These are phyloP conservation scores for Tothia fuscella DNA, from an alignment of 2,329 filamentous ascomycete species.

Conservation along the genomic window DNA sequence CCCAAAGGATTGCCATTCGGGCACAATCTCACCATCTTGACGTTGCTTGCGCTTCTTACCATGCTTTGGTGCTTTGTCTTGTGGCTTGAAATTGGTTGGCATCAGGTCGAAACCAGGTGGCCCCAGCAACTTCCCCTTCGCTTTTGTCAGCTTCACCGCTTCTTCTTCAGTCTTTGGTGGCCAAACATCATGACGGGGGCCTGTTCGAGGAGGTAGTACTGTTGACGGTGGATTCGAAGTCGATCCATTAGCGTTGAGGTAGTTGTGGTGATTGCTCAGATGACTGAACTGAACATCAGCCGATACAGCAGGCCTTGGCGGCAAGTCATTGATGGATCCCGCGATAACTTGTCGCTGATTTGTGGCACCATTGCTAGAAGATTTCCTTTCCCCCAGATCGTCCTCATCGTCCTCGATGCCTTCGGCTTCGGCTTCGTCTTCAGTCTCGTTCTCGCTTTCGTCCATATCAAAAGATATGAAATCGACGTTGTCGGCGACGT, in stretches of 20 bases:
- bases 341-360: background rate
- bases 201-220: background rate
- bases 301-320: background rate
- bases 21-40: constrained; percentile 6
- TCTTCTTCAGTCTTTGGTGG: constrained; percentile 2
- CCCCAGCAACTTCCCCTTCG: too few species aligned
- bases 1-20: background rate
- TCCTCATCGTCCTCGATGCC: too few species aligned
- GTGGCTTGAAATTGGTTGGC: too few species aligned
- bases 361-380: too few species aligned
- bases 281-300: background rate
- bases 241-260: background rate
- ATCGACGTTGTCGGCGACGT: constrained; percentile 47
- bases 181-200: background rate
- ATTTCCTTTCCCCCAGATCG: too few species aligned
- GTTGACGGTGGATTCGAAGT: too few species aligned
- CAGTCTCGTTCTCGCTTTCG: constrained; percentile 35
- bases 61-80: background rate
- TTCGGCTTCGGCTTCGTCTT: too few species aligned
- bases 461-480: constrained; percentile 79
- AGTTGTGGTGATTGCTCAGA: background rate
- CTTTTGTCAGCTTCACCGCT: too few species aligned
- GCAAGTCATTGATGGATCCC: background rate
- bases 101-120: too few species aligned
- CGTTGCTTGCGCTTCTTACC: constrained; percentile 10